These are phyloP conservation scores for Teunomyces barrocoloradensis DNA, from an alignment of 805 yeast genomes.

Conservation along the genomic window DNA sequence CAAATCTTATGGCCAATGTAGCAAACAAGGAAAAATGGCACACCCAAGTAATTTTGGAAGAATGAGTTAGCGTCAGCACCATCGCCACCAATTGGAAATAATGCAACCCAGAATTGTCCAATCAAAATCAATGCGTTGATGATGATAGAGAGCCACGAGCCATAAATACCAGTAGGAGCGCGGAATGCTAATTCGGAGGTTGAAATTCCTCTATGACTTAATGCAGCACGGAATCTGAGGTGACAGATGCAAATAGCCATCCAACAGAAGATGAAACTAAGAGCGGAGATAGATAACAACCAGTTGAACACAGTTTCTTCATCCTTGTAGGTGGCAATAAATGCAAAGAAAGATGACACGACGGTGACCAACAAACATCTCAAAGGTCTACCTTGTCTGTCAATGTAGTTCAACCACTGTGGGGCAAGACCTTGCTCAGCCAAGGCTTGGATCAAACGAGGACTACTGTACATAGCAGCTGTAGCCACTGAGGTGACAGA, in stretches of 20 bases:
- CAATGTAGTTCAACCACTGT: constrained; percentile 23
- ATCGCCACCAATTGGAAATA: constrained; percentile 18
- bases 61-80: constrained; percentile 22
- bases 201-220: constrained; percentile 20
- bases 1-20: constrained; percentile 23
- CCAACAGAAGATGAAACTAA: constrained; percentile 26
- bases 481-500: constrained; percentile 32
- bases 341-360: constrained; percentile 21
- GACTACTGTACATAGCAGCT: constrained; percentile 29
- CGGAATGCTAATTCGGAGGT: constrained; percentile 22
- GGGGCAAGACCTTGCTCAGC: constrained; percentile 30
- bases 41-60: constrained; percentile 27
- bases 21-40: constrained; percentile 20
- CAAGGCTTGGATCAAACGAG: constrained; percentile 24
- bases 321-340: constrained; percentile 30
- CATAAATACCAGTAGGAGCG: constrained; percentile 24
- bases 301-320: constrained; percentile 28
- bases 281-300: constrained; percentile 29
- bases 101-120: constrained; percentile 29
- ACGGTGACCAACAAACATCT: constrained; percentile 26
- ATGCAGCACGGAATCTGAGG: constrained; percentile 29
- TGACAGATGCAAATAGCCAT: constrained; percentile 25
- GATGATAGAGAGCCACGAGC: constrained; percentile 21
- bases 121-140: constrained; percentile 23
- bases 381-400: constrained; percentile 26